Base-by-base conservation (phyloP, 2,329 filamentous ascomycete species). In the Scleromitrula shiraiana region DNA sequence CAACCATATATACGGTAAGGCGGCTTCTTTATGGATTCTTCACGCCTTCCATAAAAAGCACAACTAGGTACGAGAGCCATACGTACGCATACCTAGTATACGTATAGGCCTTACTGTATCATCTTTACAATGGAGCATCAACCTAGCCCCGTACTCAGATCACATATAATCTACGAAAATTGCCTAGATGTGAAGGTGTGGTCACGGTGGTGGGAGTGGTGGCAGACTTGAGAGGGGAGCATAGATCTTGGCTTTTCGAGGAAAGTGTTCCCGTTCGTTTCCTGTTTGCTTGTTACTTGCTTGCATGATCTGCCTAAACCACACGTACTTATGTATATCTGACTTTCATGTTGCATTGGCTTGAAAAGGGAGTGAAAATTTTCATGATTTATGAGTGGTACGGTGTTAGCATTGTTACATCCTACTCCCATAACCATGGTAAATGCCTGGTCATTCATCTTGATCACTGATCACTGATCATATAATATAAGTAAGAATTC, bases 391-490 rank as follows among this genome's bases (percentile, higher is more conserved):
- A 20, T 45, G 15, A 43, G 41, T 43, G 41, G 41, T 43, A 35
- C 22, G 29, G 41, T 20, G 20, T 30, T 17, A 7, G 41, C 10
- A 35, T 36, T 26, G 41, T 35, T 43, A 36, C 41, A 43, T 33
- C 41, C 41, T 46, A 33, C 17, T 20, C 17, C 43, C 43, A 46
- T 17, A 22, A 29, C 27, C 44, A 46, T 46, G 44, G 44, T 46
- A 46, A 22, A 46, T 46, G 44, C 44, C 39, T 37, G 38, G 38
- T 43, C 46, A 48, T 43, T 22, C 23, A 35, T 12, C 37, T 17
- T 17, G 29, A 42, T 33, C 30, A 33, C 17, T 36, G n/a, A 36
- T 36, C 17, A 17, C 33, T 17, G 15, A 7, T 6, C 33, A 22
- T 8, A 17, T 7, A 36, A 19, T 36, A 4, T n/a, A n/a, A n/a